These are phyloP conservation scores for Eucalyptus camaldulensis DNA, from an alignment of 345 rosid species.

Conservation along the genomic window DNA sequence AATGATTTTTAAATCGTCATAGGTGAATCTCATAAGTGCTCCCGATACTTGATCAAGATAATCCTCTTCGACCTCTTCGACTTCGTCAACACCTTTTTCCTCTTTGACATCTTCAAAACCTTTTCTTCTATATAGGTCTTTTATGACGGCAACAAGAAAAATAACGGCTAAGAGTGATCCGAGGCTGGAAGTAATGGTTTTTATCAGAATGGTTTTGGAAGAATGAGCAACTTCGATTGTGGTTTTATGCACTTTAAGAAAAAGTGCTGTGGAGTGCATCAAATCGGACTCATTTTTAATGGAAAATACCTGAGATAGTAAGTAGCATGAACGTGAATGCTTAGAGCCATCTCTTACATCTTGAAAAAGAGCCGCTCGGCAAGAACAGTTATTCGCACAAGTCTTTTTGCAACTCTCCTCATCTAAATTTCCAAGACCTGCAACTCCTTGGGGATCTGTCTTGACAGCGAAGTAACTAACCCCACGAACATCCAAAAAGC, in stretches of 20 bases:
- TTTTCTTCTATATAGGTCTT: not conserved
- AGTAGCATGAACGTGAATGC: not conserved
- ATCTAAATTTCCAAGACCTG: not conserved
- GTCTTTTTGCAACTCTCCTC: not conserved
- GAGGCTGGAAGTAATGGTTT: not conserved
- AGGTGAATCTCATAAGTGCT: not conserved
- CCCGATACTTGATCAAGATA: not conserved
- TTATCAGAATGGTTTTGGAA: not conserved
- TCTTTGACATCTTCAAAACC: not conserved
- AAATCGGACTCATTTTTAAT: not conserved
- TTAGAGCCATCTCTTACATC: not conserved
- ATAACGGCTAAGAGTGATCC: not conserved
- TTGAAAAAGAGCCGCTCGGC: conserved; percentile 5
- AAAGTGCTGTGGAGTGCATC: not conserved
- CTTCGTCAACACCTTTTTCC: not conserved
- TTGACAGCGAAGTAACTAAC: not conserved
- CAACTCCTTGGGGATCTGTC: not conserved
- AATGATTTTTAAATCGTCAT: not conserved
- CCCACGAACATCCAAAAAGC: not conserved
- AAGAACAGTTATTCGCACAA: conserved; percentile 6
- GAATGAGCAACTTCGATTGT: not conserved
- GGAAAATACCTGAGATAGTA: not conserved
- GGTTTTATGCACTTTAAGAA: not conserved
- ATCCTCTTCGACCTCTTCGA: not conserved
- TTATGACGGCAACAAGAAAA: not conserved